These are phyloP conservation scores for Alternaria triticimaculans DNA, from an alignment of 2,329 filamentous ascomycete species.

Conservation along the genomic window DNA sequence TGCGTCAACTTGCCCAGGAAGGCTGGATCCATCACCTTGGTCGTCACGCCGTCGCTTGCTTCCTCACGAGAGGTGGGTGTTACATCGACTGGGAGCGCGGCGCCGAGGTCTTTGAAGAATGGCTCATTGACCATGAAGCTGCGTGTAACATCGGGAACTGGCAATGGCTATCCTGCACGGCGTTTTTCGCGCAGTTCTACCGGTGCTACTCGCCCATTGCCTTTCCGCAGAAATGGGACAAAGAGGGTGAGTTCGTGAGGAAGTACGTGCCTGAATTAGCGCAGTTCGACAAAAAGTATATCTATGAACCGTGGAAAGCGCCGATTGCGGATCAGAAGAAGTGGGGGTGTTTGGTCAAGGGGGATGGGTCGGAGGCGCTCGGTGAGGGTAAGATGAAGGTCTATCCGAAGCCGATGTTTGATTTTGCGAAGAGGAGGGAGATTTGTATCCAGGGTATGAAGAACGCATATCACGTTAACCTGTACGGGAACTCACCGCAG, in stretches of 20 bases:
- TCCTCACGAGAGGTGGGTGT: constrained; percentile 79
- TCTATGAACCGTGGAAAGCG: constrained; percentile 82
- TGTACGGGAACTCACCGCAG: constrained; percentile 68
- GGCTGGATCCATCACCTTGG: constrained; percentile 84
- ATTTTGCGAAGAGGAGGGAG: constrained; percentile 68
- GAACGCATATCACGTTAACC: constrained; percentile 68
- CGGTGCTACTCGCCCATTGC: constrained; percentile 73
- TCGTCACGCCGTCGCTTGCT: constrained; percentile 78
- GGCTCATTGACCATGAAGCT: constrained; percentile 75
- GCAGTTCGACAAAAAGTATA: constrained; percentile 69
- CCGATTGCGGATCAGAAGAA: constrained; percentile 71
- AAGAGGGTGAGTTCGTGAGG: constrained; percentile 68
- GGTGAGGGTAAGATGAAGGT: constrained; percentile 53
- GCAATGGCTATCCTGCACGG: constrained; percentile 79
- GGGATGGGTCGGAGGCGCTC: constrained; percentile 35
- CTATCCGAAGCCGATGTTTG: constrained; percentile 81
- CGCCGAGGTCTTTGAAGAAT: constrained; percentile 78
- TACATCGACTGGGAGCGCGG: constrained; percentile 82
- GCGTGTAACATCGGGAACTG: constrained; percentile 78
- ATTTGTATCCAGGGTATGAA: constrained; percentile 74
- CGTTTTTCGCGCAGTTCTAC: constrained; percentile 76
- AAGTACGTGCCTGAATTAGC: constrained; percentile 72
- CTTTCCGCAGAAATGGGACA: constrained; percentile 79
- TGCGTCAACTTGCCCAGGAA: constrained; percentile 74
- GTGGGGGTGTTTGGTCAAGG: constrained; percentile 68